These are phyloP conservation scores for Sanghuangporus sanghuang DNA, from an alignment of 1,284 basidiomycete species.

Conservation along the genomic window DNA sequence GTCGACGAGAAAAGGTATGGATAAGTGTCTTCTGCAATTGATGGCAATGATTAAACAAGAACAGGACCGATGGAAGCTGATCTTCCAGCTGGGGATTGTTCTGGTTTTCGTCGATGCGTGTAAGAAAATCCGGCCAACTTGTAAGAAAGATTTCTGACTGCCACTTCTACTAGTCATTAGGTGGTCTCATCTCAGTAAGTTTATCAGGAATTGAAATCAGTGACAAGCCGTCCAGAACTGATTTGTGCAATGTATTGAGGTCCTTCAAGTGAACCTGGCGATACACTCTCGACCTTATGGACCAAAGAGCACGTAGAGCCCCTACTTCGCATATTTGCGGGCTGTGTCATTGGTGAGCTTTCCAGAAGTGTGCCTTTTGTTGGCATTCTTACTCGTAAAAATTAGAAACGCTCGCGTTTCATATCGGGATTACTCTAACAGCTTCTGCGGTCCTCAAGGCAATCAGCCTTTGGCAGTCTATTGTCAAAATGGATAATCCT, in stretches of 20 bases:
- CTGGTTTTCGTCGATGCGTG: conserved; percentile 65
- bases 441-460: conserved; percentile 47
- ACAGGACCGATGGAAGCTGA: conserved; percentile 53
- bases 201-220: background rate
- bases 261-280: background rate
- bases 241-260: background rate
- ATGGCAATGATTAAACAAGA: background rate
- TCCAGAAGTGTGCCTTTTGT: background rate
- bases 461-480: conserved; percentile 27
- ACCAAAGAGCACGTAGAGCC: conserved; percentile 38
- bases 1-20: conserved; percentile 2
- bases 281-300: conserved; percentile 6
- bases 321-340: conserved; percentile 54
- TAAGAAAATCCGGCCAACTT: conserved; percentile 31
- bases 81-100: conserved; percentile 50
- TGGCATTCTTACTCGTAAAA: background rate
- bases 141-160: background rate
- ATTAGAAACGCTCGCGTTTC: conserved; percentile 69
- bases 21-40: no score
- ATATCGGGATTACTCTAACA: conserved; percentile 54
- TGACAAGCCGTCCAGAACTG: background rate
- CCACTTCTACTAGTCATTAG: conserved; percentile 51
- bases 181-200: conserved; percentile 64
- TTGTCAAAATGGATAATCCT: background rate
- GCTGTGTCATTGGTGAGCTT: conserved; percentile 53